Conservation (phyloP, 441 rosid species). For the Pelargonium exstipulatum region DNA sequence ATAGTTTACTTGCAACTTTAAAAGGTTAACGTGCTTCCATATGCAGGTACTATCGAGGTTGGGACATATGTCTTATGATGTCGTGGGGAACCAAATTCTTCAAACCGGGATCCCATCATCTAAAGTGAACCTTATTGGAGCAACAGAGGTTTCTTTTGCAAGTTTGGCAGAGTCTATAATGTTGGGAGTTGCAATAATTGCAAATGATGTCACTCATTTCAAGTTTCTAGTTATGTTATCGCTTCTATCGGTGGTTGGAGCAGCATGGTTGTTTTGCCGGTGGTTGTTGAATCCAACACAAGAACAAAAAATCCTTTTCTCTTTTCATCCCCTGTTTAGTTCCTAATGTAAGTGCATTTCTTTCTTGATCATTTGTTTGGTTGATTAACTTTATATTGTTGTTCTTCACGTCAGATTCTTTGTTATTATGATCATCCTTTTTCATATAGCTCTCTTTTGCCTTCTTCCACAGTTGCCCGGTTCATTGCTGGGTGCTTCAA, state of each 20-base stretch:
- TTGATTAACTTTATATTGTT: neutral
- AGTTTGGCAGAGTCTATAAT: constrained; percentile 83
- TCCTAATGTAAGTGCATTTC: constrained; percentile 20
- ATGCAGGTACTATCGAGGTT: constrained; percentile 76
- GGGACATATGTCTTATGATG: constrained; percentile 85
- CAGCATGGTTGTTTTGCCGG: constrained; percentile 76
- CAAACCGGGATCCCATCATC: constrained; percentile 86
- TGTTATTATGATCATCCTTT: too few species aligned
- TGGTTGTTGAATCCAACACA: constrained; percentile 79
- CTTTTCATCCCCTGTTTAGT: constrained; percentile 33
- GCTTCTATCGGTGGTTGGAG: constrained; percentile 70
- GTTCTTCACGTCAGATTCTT: too few species aligned
- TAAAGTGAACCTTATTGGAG: constrained; percentile 85
- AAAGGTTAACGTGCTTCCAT: neutral
- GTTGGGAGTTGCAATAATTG: constrained; percentile 80
- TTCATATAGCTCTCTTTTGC: too few species aligned
- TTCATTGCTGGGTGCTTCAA: too few species aligned
- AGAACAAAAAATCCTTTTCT: constrained; percentile 71
- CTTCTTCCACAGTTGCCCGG: too few species aligned
- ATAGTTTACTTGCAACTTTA: neutral
- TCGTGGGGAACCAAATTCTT: constrained; percentile 89
- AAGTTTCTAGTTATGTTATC: constrained; percentile 65
- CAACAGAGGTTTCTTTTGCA: constrained; percentile 81
- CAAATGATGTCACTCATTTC: constrained; percentile 78
- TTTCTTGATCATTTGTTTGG: neutral